Percentiles rank a stretch among this genome's conserved stretches.
Conservation (phyloP, 169 alveolate genomes). For the Plasmodium adleri region DNA sequence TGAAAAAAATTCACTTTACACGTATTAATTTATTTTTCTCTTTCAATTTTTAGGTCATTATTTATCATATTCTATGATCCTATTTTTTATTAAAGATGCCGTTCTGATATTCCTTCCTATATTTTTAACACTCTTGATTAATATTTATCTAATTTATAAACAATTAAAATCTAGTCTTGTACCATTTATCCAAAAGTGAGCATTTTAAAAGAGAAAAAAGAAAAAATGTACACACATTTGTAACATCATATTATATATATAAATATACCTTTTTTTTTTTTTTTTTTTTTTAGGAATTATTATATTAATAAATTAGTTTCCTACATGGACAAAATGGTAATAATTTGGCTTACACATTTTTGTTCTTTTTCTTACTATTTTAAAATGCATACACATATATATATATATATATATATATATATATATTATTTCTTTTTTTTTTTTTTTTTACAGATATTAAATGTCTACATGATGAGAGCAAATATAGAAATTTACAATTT, state of each 20-base stretch:
- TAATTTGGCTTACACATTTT: not conserved
- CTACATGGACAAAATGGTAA: slow-evolving; percentile 37
- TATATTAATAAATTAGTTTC: slow-evolving; percentile 55
- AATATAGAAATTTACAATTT: slow-evolving; percentile 69
- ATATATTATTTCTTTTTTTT: not conserved
- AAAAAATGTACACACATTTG: not conserved
- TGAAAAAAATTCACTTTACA: not conserved
- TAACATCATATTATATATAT: not conserved
- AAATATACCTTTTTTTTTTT: not conserved
- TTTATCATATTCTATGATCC: slow-evolving; percentile 59
- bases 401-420: not conserved
- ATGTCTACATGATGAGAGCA: slow-evolving; percentile 59
- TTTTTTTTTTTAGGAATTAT: slow-evolving; percentile 29
- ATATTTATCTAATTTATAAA: slow-evolving; percentile 42
- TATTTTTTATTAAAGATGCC: slow-evolving; percentile 69
- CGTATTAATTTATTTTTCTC: not conserved
- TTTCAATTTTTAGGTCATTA: slow-evolving; percentile 41
- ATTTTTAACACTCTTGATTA: slow-evolving; percentile 67
- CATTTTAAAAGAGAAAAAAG: not conserved
- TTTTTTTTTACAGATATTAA: slow-evolving; percentile 32
- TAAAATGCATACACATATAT: not conserved
- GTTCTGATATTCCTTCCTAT: slow-evolving; percentile 62
- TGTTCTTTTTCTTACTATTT: too few relatives aligned
- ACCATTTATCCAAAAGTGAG: slow-evolving; percentile 43
- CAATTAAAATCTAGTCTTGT: slow-evolving; percentile 20